These are phyloP conservation scores for Beauveria bassiana DNA, from an alignment of 2,329 filamentous ascomycete species.

Conservation along the genomic window DNA sequence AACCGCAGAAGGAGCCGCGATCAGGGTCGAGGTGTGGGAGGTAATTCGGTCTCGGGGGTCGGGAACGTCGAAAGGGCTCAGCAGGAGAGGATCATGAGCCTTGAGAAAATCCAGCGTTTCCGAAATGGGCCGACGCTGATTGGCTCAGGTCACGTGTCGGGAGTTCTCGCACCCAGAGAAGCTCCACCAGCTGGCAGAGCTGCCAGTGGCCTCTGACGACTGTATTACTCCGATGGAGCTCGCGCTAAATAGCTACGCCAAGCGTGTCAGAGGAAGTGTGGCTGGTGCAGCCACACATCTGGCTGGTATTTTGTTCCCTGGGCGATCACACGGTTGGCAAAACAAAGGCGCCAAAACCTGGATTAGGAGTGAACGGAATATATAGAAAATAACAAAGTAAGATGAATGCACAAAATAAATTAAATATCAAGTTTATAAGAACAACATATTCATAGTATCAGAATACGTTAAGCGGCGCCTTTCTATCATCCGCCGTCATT, in stretches of 20 bases:
- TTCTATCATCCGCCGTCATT: constrained; percentile 1
- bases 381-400: no score
- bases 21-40: constrained; percentile 27
- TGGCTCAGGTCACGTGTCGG: constrained; percentile 30
- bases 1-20: constrained; percentile 29
- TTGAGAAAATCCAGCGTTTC: constrained; percentile 35
- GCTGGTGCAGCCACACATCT: no score
- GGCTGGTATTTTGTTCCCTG: no score
- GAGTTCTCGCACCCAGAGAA: constrained; percentile 4
- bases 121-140: constrained; percentile 37
- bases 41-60: constrained; percentile 27
- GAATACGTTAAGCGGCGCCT: no score
- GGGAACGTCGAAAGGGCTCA: constrained; percentile 31
- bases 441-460: no score
- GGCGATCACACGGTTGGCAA: no score
- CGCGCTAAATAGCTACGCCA: background rate
- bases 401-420: no score
- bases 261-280: no score
- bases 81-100: constrained; percentile 27
- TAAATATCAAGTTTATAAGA: no score
- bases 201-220: background rate
- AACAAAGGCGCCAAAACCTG: no score
- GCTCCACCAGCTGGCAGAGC: background rate
- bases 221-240: background rate
- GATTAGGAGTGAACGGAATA: no score